Percentiles rank a stretch among this genome's conserved stretches.
These are phyloP conservation scores for Fusarium piperis DNA, from an alignment of 2,329 filamentous ascomycete genomes.

Conservation along the genomic window DNA sequence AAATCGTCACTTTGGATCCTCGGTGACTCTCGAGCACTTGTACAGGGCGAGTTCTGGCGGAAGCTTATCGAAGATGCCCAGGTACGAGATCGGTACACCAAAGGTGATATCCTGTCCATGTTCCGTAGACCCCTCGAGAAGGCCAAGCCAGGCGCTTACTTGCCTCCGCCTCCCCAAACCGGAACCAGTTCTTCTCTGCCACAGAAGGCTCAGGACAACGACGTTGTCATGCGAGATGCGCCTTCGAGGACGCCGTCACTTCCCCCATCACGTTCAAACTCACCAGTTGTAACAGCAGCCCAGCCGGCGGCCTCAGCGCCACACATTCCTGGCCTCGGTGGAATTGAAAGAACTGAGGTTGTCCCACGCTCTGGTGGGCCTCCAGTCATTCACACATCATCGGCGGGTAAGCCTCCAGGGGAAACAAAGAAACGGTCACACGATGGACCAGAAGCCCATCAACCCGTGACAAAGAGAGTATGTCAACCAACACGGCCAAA, in stretches of 20 bases:
- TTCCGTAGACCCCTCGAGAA: conserved; percentile 57
- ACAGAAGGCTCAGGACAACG: conserved; percentile 16
- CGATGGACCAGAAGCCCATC: conserved; percentile 48
- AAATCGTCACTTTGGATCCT: conserved; percentile 97
- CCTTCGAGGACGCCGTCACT: conserved; percentile 11
- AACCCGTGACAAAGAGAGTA: conserved; percentile 54
- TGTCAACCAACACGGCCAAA: conserved; percentile 35
- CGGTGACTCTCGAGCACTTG: conserved; percentile 86
- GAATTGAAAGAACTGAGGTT: conserved; percentile 15
- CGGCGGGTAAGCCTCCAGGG: conserved; percentile 23
- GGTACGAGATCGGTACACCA: conserved; percentile 78
- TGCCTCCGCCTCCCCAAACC: conserved; percentile 9
- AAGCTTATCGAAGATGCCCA: conserved; percentile 86
- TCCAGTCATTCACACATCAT: conserved; percentile 54
- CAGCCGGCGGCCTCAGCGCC: conserved; percentile 11
- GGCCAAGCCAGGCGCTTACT: conserved; percentile 43
- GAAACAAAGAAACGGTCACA: conserved; percentile 56
- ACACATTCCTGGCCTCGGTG: conserved; percentile 31
- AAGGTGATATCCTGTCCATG: conserved; percentile 65
- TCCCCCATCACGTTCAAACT: conserved; percentile 23
- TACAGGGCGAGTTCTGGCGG: conserved; percentile 91
- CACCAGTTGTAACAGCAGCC: conserved; percentile 4
- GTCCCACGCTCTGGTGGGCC: conserved; percentile 43
- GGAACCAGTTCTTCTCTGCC: neutral
- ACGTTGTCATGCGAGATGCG: conserved; percentile 34